Evolutionary conservation across 2,329 filamentous ascomycete genomes (phyloP).

Genomic region (Aspergillus ibericus): DNA sequence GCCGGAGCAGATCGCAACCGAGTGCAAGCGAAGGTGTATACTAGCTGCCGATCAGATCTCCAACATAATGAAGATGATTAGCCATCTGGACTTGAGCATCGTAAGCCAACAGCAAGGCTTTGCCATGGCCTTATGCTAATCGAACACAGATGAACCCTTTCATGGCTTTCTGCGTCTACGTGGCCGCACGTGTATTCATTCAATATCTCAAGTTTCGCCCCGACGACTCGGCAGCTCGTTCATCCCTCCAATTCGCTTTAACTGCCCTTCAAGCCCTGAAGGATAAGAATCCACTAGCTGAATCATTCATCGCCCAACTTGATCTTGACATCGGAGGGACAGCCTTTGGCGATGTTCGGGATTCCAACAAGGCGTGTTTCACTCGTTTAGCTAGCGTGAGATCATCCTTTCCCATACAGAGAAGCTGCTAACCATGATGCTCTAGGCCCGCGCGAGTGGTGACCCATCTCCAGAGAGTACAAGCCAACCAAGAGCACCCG

Average conservation of each 20-base stretch:
- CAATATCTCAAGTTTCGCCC: constrained; percentile 95
- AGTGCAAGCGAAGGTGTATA: constrained; percentile 91
- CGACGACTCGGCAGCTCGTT: constrained; percentile 72
- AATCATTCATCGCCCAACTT: constrained; percentile 90
- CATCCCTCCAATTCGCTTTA: constrained; percentile 86
- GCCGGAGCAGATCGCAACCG: constrained; percentile 72
- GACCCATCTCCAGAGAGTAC: background rate
- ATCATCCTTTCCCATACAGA: background rate
- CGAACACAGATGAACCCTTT: constrained; percentile 81
- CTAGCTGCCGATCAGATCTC: constrained; percentile 92
- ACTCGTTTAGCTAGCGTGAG: constrained; percentile 12
- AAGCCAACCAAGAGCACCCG: background rate
- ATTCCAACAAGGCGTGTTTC: constrained; percentile 10
- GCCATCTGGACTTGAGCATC: constrained; percentile 78
- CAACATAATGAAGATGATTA: constrained; percentile 92
- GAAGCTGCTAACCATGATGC: background rate
- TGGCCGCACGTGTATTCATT: constrained; percentile 91
- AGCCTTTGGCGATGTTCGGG: constrained; percentile 30
- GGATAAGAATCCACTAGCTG: constrained; percentile 82
- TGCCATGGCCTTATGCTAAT: constrained; percentile 24
- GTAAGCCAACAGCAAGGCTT: constrained; percentile 54
- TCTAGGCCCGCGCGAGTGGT: background rate
- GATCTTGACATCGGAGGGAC: constrained; percentile 80
- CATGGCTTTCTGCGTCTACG: constrained; percentile 91
- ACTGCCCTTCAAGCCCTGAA: constrained; percentile 89